phyloP scores from a whole-genome alignment of 2,329 filamentous ascomycete species.

The Plenodomus lindquistii region DNA sequence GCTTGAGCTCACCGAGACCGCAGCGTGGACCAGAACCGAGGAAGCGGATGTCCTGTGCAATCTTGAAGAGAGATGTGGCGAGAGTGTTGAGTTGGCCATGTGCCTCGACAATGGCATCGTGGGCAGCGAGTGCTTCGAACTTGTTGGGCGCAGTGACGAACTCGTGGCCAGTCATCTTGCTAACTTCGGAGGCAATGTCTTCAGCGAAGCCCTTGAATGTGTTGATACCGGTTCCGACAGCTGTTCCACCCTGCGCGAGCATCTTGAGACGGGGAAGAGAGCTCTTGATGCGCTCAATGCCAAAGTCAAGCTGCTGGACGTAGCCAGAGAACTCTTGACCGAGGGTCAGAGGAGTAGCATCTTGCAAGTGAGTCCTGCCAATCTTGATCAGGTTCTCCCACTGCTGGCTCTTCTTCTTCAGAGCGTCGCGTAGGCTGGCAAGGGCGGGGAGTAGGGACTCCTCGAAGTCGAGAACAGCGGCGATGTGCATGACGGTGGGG shows the following conservation, averaged over 20 bases:
- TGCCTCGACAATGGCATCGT: constrained; percentile 94
- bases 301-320: constrained; percentile 89
- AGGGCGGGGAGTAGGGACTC: constrained; percentile 81
- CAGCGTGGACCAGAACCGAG: constrained; percentile 94
- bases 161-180: constrained; percentile 86
- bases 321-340: constrained; percentile 98
- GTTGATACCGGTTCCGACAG: constrained; percentile 96
- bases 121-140: constrained; percentile 94
- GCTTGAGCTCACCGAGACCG: constrained; percentile 87
- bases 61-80: constrained; percentile 91
- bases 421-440: constrained; percentile 76
- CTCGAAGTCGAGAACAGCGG: constrained; percentile 91
- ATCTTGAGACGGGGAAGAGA: constrained; percentile 81
- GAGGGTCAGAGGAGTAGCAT: constrained; percentile 92
- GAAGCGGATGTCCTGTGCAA: constrained; percentile 97
- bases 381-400: constrained; percentile 99
- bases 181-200: constrained; percentile 87
- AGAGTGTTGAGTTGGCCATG: constrained; percentile 93
- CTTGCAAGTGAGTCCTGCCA: constrained; percentile 94
- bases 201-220: constrained; percentile 96
- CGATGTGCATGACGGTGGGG: constrained; percentile 99
- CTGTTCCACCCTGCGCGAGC: constrained; percentile 93
- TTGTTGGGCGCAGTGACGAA: constrained; percentile 99
- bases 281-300: constrained; percentile 83
- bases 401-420: constrained; percentile 85